These are phyloP conservation scores for Aureobasidium sp. DNA, from an alignment of 2,329 filamentous ascomycete genomes.

Conservation along the genomic window DNA sequence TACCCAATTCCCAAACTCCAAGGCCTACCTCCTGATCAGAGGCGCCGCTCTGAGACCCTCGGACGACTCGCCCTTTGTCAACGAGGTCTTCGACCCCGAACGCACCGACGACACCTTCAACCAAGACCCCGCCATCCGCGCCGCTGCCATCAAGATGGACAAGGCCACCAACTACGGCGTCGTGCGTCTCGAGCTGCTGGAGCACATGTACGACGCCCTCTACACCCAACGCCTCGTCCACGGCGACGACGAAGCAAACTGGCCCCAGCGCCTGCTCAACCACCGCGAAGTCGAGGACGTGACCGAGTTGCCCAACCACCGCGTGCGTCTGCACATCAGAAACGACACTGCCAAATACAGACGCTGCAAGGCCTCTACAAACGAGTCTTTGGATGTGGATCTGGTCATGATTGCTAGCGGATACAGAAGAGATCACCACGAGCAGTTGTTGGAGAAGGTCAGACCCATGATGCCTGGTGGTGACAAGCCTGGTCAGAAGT, in stretches of 20 bases:
- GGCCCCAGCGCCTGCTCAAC: slow-evolving; percentile 74
- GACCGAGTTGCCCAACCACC: slow-evolving; percentile 39
- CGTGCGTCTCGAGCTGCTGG: slow-evolving; percentile 81
- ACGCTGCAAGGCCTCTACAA: slow-evolving; percentile 29
- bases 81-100: slow-evolving; percentile 90
- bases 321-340: slow-evolving; percentile 52
- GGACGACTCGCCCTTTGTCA: slow-evolving; percentile 95
- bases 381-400: slow-evolving; percentile 65
- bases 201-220: slow-evolving; percentile 77
- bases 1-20: slow-evolving; percentile 68
- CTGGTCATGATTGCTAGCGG: slow-evolving; percentile 80
- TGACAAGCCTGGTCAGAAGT: slow-evolving; percentile 39
- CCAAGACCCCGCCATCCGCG: slow-evolving; percentile 54
- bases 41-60: slow-evolving; percentile 77
- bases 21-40: slow-evolving; percentile 70
- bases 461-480: slow-evolving; percentile 56
- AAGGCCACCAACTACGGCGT: slow-evolving; percentile 91
- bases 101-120: slow-evolving; percentile 69
- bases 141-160: slow-evolving; percentile 55
- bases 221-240: slow-evolving; percentile 74
- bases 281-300: slow-evolving; percentile 57
- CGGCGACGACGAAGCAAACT: slow-evolving; percentile 57
- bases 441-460: slow-evolving; percentile 60
- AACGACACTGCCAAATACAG: slow-evolving; percentile 38
- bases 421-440: slow-evolving; percentile 69